Evolutionary conservation across 1,284 basidiomycete genomes (phyloP).

Genomic region (Naganishia sp.): DNA sequence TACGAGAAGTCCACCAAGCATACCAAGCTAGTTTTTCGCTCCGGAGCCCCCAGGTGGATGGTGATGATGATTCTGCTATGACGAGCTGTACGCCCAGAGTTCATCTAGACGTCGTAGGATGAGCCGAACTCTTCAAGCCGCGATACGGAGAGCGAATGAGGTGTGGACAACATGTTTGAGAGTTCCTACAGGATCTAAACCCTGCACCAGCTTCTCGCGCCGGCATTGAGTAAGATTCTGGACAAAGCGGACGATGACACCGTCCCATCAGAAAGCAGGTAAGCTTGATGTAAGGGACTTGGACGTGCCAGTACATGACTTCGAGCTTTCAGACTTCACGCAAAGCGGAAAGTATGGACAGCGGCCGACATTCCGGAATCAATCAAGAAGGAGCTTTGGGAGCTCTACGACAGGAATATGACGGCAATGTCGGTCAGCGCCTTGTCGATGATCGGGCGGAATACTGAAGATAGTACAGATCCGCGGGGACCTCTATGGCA

Average conservation of each 20-base stretch:
- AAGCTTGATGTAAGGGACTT: not conserved
- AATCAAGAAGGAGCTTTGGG: constrained; percentile 39
- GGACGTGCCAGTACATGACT: not conserved
- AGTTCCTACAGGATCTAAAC: not conserved
- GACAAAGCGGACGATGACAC: not conserved
- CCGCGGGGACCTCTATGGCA: constrained; percentile 37
- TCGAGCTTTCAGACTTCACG: constrained; percentile 3
- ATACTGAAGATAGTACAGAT: not conserved
- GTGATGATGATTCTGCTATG: too few relatives aligned
- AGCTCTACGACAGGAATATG: constrained; percentile 46
- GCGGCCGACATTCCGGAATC: constrained; percentile 30
- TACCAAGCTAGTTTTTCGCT: too few relatives aligned
- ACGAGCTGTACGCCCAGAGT: too few relatives aligned
- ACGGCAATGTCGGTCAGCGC: constrained; percentile 35
- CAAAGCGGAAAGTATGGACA: constrained; percentile 25
- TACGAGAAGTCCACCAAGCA: too few relatives aligned
- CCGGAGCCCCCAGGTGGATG: too few relatives aligned
- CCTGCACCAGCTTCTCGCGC: not conserved
- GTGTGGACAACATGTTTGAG: not conserved
- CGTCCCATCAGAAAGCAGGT: not conserved
- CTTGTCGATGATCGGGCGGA: not conserved
- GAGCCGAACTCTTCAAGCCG: not conserved
- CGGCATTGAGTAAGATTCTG: not conserved
- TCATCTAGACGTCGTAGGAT: not conserved
- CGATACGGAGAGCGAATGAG: not conserved